These are phyloP conservation scores for Komagataella pastoris DNA, from an alignment of 805 yeast genomes.

Conservation along the genomic window DNA sequence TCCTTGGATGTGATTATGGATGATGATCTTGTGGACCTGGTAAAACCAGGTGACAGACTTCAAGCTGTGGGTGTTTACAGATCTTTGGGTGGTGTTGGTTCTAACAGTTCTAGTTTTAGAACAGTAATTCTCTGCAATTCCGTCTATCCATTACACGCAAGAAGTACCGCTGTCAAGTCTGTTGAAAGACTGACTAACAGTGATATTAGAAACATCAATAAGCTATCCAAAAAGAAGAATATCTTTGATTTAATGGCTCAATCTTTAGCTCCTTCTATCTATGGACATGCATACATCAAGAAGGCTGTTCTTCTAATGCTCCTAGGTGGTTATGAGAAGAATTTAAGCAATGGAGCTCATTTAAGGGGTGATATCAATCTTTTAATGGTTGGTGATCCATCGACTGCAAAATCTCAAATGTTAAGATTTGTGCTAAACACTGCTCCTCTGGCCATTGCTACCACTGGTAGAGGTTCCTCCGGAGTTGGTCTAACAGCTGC, in stretches of 20 bases:
- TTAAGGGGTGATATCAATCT: slow-evolving; percentile 96
- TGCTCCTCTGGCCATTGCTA: slow-evolving; percentile 90
- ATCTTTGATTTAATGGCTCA: slow-evolving; percentile 70
- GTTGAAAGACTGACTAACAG: slow-evolving; percentile 68
- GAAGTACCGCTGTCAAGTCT: slow-evolving; percentile 52
- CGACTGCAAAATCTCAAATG: slow-evolving; percentile 96
- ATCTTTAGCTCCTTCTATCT: slow-evolving; percentile 91
- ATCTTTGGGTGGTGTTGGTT: slow-evolving; percentile 70
- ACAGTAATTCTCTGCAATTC: slow-evolving; percentile 85
- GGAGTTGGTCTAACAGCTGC: slow-evolving; percentile 99
- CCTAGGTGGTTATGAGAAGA: slow-evolving; percentile 89
- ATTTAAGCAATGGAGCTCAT: slow-evolving; percentile 89
- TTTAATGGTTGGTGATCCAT: slow-evolving; percentile 96
- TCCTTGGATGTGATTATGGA: slow-evolving; percentile 86
- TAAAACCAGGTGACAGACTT: slow-evolving; percentile 93
- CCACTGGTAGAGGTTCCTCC: slow-evolving; percentile 98
- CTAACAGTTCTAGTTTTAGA: slow-evolving; percentile 51
- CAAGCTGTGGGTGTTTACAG: slow-evolving; percentile 91
- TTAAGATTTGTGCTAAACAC: slow-evolving; percentile 89
- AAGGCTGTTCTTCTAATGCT: slow-evolving; percentile 84
- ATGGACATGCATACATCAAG: slow-evolving; percentile 85
- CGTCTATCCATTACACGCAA: slow-evolving; percentile 75
- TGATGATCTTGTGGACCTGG: slow-evolving; percentile 84
- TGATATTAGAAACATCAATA: slow-evolving; percentile 80
- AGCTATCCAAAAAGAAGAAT: slow-evolving; percentile 53